A percentile compares a stretch with the other conserved stretches of the same genome.
phyloP scores from a whole-genome alignment of 2,329 filamentous ascomycete species.

The Arthrobotrys musiformis region DNA sequence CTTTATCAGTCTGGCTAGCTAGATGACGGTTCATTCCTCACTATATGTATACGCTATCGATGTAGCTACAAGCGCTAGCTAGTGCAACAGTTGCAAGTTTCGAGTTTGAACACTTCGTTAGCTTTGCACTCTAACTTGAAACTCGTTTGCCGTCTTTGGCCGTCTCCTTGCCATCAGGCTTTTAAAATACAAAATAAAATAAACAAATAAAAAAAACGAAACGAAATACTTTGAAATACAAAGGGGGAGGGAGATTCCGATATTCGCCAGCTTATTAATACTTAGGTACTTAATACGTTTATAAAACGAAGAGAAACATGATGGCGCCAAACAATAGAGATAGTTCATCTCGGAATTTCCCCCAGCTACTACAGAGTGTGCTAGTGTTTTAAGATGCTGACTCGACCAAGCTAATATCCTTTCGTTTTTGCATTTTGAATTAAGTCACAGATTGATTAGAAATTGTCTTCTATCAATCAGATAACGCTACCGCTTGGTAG shows the following conservation, averaged over 20 bases:
- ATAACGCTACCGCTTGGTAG: too few species aligned
- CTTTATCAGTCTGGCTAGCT: background rate
- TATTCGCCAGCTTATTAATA: background rate
- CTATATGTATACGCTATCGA: background rate
- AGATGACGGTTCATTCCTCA: background rate
- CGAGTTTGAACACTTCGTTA: background rate
- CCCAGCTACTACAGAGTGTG: too few species aligned
- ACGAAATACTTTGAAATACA: too few species aligned
- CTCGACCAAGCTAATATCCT: background rate
- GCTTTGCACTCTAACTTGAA: background rate
- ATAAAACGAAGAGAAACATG: background rate
- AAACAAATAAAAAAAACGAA: too few species aligned
- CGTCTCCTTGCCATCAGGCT: background rate
- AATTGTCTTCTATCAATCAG: background rate
- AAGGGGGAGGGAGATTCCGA: constrained; percentile 4
- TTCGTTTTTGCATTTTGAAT: too few species aligned
- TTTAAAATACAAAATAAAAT: too few species aligned
- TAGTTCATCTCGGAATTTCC: background rate
- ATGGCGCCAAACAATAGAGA: background rate
- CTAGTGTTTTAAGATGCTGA: background rate
- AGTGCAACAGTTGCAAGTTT: too few species aligned
- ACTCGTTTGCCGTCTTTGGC: background rate
- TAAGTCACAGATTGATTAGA: background rate
- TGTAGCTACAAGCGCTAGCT: background rate
- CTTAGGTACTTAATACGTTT: background rate